These are phyloP conservation scores for Thielaviopsis musarum DNA, from an alignment of 2,329 filamentous ascomycete genomes.

Conservation along the genomic window DNA sequence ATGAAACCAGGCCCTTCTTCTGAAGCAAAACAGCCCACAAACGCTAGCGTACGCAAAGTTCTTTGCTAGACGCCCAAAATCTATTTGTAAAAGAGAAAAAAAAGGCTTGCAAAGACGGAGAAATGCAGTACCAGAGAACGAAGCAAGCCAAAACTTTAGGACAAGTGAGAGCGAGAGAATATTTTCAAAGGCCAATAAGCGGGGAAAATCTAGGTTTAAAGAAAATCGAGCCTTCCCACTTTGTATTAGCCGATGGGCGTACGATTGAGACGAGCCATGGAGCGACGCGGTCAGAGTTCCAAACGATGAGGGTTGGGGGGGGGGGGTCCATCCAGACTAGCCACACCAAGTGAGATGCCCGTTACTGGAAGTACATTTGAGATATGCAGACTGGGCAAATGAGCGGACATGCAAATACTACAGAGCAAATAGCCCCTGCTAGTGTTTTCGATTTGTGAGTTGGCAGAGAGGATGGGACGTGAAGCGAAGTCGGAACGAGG, in stretches of 20 bases:
- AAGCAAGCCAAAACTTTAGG: not conserved
- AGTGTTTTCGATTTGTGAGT: not conserved
- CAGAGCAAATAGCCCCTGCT: not conserved
- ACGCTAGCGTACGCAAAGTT: not conserved
- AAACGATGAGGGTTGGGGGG: not conserved
- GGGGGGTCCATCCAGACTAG: not conserved
- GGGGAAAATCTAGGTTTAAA: not conserved
- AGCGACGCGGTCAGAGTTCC: not conserved
- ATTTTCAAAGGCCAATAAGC: not conserved
- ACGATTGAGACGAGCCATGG: not conserved
- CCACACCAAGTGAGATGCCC: not conserved
- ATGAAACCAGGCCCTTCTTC: not conserved
- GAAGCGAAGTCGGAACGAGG: not conserved
- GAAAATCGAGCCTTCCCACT: not conserved
- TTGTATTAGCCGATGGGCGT: not conserved
- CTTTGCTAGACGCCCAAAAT: not conserved
- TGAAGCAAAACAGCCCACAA: not conserved
- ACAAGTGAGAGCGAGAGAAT: not conserved
- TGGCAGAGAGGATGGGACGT: not conserved
- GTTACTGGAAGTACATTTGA: too few relatives aligned
- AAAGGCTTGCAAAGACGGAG: not conserved
- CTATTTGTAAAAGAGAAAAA: not conserved
- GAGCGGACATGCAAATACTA: not conserved
- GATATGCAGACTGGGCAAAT: not conserved
- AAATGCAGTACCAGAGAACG: not conserved